phyloP scores from a whole-genome alignment of 2,329 filamentous ascomycete species.

The Colletotrichum sp. region DNA sequence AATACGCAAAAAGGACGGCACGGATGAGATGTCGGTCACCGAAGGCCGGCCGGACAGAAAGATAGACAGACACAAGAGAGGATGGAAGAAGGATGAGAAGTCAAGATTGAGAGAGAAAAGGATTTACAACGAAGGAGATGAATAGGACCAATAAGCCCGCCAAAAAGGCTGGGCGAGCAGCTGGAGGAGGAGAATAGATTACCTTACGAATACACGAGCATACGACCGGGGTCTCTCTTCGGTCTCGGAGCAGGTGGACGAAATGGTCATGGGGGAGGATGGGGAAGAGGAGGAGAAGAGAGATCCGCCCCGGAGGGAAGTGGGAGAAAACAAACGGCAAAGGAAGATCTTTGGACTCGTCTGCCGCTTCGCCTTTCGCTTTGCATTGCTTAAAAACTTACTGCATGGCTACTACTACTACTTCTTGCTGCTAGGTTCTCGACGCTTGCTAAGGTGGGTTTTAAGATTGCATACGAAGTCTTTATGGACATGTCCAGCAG shows the following conservation, averaged over 20 bases:
- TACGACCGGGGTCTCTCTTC: background rate
- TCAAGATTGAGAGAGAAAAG: background rate
- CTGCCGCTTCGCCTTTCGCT: background rate
- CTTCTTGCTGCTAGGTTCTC: background rate
- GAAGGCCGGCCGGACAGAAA: background rate
- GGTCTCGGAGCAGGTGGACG: background rate
- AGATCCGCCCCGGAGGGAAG: background rate
- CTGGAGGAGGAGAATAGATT: background rate
- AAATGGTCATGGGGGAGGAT: background rate
- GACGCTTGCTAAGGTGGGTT: background rate
- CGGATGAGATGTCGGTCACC: background rate
- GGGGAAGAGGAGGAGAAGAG: background rate
- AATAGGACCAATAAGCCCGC: background rate
- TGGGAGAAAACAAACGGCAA: background rate
- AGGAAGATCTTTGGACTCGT: background rate
- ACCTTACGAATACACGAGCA: background rate
- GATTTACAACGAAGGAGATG: background rate
- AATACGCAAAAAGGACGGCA: background rate
- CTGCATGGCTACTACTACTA: background rate
- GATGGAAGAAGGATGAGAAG: background rate
- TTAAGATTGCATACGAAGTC: background rate
- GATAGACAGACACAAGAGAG: background rate
- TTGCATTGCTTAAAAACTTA: background rate
- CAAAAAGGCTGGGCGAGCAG: background rate
- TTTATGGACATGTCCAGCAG: background rate